Base-by-base conservation (phyloP, 225 moss, liverwort and hornwort species). In the Physcomitrellopsis africana region DNA sequence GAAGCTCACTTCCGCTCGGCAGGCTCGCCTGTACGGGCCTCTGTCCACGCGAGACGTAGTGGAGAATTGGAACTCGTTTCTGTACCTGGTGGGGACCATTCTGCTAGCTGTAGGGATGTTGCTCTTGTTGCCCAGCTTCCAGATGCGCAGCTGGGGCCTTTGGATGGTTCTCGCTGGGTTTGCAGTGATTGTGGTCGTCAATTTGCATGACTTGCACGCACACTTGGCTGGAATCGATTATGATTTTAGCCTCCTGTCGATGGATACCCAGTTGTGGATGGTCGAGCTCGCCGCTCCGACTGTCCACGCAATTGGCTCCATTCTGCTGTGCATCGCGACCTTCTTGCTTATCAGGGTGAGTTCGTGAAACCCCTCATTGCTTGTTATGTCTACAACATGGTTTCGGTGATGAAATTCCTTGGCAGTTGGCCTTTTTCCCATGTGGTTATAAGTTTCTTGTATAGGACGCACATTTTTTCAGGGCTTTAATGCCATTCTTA, bases 1-100 rank as follows among this genome's bases (percentile, higher is more conserved):
- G 89, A 94, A 94, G 82, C 74, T 93, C 20, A 91, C 88, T 2
- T 94, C 91, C 9, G 88, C 83, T 13, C 82, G 93, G 42, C 86
- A 80, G 56, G 65, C 70, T 0, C 85, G 90, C 42, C 65, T 80
- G 64, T 94, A 90, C 9, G 94, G 93, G n/a, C 83, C 90, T 19
- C 65, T 56, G 0, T 65, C 11, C 55, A 77, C 61, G 19, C 75
- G 87, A 22, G 83, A 92, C 60, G 1, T 88, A 18, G 80, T 82
- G 47, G 93, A 94, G 80, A 89, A 73, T 32, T 24, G 79, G 51
- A 94, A 91, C 54, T 85, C 91, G 3, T 88, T 86, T 52, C 14
- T 63, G 57, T 92, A 86, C 46, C 22, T 94, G n/a, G 16, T 85
- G 7, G 86, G 88, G 43, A 83, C 90, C 5, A 41, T 88, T 59